Evolutionary conservation across 192 early-diverging fungal genomes (phyloP), one percentile per base, ranked within the genome.

Genomic region (Spinellus fusiger): DNA sequence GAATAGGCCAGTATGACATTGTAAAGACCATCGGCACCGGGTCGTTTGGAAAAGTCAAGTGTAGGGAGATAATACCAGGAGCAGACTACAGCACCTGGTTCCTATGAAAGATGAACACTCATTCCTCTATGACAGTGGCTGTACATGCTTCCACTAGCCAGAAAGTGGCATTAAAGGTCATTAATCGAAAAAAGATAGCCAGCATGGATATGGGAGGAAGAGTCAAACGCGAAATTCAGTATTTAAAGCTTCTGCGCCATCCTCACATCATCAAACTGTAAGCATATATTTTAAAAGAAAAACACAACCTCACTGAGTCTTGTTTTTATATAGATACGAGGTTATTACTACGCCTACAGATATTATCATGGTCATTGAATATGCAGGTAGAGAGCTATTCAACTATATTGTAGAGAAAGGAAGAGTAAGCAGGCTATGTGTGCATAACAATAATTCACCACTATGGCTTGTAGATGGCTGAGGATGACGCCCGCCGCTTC

Each of bases 181-280:
- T 98, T 51, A 95, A 95, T 61, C 84, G 93, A 44, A 84, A 88
- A 64, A 90, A 90, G 68, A 92, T 98, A 29, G 88, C 89, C 20
- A 94, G 86, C 69, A 85, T 93, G 80, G 93, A 97, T 70, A 97
- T 98, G 96, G 88, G 92, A 33, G 89, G 89, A 6, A 79, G 96
- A 31, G 86, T 98, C 29, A 95, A 97, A 63, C 86, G 96, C 52
- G 96, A 98, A 81, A 96, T 98, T 74, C 94, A 94, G 69, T 97
- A 94, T 68, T 78, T 97, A 26, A 93, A 93, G 69, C 76, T 95
- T 53, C 79, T 98, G 28, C 84, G 95, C 58, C 96, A 98, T 69
- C 93, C 94, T 38, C 96, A 98, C 71, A 98, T 97, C 61, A 97
- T 97, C 75, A 98, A 98, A 79, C 80, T 98, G 76, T 95, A 82